phyloP scores from a whole-genome alignment of 78 protist species.

The Pigoraptor vietnamica region DNA sequence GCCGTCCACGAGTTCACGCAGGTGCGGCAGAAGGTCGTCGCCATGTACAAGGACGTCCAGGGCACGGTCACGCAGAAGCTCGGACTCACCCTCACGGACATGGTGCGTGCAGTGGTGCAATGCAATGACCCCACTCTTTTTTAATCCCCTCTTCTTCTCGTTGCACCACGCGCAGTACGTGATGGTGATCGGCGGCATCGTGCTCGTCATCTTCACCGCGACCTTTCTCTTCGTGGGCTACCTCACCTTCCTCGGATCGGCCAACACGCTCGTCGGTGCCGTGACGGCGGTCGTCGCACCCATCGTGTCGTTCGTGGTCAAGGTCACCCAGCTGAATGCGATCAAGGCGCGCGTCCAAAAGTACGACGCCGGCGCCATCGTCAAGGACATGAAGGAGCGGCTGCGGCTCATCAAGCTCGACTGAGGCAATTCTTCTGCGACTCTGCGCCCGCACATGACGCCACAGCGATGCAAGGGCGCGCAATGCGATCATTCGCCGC shows the following conservation, averaged over 20 bases:
- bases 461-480: no score
- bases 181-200: not conserved
- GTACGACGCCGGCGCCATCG: not conserved
- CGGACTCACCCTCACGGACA: not conserved
- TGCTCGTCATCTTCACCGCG: not conserved
- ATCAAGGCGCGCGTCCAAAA: not conserved
- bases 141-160: not conserved
- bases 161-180: not conserved
- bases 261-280: not conserved
- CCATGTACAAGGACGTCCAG: not conserved
- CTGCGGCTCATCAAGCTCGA: not conserved
- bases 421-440: no score
- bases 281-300: not conserved
- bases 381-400: not conserved
- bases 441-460: no score
- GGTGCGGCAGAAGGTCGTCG: not conserved
- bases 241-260: not conserved
- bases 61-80: not conserved
- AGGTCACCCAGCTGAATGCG: not conserved
- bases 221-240: not conserved
- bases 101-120: not conserved
- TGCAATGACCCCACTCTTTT: not conserved
- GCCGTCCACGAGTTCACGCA: not conserved
- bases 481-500: not conserved
- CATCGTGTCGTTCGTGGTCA: not conserved